Evolutionary conservation across 345 rosid species (phyloP).

Genomic region (Erysimum cheiranthoides): DNA sequence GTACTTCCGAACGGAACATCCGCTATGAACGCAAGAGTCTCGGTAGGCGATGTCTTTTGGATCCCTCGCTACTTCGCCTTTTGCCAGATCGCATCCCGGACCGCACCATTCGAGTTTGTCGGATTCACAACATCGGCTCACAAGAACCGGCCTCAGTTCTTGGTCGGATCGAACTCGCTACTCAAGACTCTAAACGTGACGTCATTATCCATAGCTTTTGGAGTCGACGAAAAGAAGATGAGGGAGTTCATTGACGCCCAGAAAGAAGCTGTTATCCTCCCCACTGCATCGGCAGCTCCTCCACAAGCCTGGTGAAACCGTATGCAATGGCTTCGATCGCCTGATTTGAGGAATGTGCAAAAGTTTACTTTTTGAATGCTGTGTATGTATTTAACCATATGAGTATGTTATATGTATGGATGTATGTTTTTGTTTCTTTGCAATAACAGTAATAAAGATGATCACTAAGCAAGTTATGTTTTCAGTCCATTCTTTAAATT

Average conservation of each 20-base stretch:
- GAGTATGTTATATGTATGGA: conserved; percentile 12
- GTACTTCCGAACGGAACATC: conserved; percentile 78
- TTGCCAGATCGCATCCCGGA: conserved; percentile 76
- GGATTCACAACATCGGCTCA: conserved; percentile 88
- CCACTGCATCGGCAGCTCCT: conserved; percentile 58
- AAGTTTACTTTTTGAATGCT: conserved; percentile 13
- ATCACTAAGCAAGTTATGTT: neutral
- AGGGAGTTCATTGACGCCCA: conserved; percentile 52
- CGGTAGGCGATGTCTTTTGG: conserved; percentile 77
- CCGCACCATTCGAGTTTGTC: conserved; percentile 68
- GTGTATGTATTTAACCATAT: conserved; percentile 22
- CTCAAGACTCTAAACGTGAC: conserved; percentile 53
- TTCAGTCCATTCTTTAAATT: neutral
- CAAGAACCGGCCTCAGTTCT: conserved; percentile 81
- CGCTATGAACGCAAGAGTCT: conserved; percentile 61
- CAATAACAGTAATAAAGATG: conserved; percentile 26
- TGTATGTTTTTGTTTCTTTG: conserved; percentile 26
- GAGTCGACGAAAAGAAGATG: conserved; percentile 54
- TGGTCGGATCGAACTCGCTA: conserved; percentile 70
- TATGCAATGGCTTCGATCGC: neutral
- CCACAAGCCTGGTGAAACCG: conserved; percentile 33
- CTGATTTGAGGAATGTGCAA: conserved; percentile 19
- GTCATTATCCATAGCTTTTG: conserved; percentile 65
- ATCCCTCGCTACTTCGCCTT: conserved; percentile 87
- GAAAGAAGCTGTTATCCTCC: conserved; percentile 70